Evolutionary conservation across 345 rosid species (phyloP), one percentile per base, ranked within the genome.

Genomic region (Hypericum perforatum): DNA sequence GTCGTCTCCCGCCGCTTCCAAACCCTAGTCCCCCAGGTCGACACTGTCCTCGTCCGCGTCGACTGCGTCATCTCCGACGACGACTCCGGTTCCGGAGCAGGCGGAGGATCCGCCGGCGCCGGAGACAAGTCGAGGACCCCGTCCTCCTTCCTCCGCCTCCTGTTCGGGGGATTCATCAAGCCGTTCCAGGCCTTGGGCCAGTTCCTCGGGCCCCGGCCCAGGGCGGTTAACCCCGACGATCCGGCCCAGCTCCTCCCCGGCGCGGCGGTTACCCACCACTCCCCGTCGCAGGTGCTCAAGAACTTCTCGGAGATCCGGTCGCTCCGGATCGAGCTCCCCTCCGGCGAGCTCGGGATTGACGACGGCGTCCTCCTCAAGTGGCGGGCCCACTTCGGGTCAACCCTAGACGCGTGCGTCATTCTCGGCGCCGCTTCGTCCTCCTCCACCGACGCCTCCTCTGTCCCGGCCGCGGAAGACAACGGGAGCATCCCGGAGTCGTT

Each of bases 371-470:
- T 94, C 48, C 63, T 89, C 68, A 84, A 82, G 69, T 89, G 99
- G 99, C 74, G 88, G 62, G 99, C 99, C 7, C 89, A 84, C 72
- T 92, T 89, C 37, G 99, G 97, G 14, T 94, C 99, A 1, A 89
- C 94, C 1, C 84, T 94, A 38, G 94, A 89, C 52, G 78, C 74
- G 10, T 94, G 99, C 9, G 95, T 86, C 5, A 94, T 89, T 60
- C 91, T 89, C 0, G 95, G 94, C 6, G 99, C 97, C 42, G 74
- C 89, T 6, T 84, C 97, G 0, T 84, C 86, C 2, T 47, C 72
- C 40, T 49, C 67, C 63, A 65, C 64, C 49, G 47, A 32, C 8
- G 61, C 16, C 0, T 8, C 1, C 1, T 62, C 62, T 39, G 42
- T 43, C 41, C 57, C 55, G 60, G 64, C 38, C 59, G 42, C 0